These are phyloP conservation scores for Cucurbita pepo DNA, from an alignment of 306 rosid species.

Conservation along the genomic window DNA sequence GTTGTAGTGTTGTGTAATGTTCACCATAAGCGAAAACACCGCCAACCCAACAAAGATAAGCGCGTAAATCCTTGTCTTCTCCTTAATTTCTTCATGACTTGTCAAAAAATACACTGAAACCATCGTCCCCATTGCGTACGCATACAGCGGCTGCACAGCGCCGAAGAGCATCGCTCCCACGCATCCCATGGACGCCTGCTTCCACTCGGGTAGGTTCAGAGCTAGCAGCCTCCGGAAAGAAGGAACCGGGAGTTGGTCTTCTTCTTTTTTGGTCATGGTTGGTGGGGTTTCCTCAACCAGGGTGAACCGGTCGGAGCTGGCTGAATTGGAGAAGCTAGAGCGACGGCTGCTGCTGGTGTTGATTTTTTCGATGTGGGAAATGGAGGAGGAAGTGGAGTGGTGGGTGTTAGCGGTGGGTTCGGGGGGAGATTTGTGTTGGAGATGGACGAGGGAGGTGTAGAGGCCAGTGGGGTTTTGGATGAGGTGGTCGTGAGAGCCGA, in stretches of 20 bases:
- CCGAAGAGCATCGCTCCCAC: constrained; percentile 43
- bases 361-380: constrained; percentile 18
- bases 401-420: not conserved
- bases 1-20: constrained; percentile 51
- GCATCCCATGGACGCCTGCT: constrained; percentile 55
- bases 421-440: constrained; percentile 32
- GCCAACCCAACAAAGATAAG: constrained; percentile 47
- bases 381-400: constrained; percentile 6
- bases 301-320: constrained; percentile 8
- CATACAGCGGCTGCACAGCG: constrained; percentile 55
- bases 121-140: constrained; percentile 59
- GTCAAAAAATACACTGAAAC: constrained; percentile 46
- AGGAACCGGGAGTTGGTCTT: constrained; percentile 19
- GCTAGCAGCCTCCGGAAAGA: constrained; percentile 56
- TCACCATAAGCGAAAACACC: constrained; percentile 31
- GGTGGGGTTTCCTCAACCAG: not conserved
- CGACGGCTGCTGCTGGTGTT: constrained; percentile 27
- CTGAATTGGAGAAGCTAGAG: constrained; percentile 41
- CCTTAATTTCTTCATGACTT: constrained; percentile 61
- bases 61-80: constrained; percentile 31
- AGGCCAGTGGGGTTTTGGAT: constrained; percentile 28
- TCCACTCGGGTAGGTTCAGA: constrained; percentile 74
- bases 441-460: constrained; percentile 42
- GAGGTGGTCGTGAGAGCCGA: constrained; percentile 49
- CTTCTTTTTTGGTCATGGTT: not conserved